Evolutionary conservation across 441 rosid genomes (phyloP).

Genomic region (Aleurites moluccanus): DNA sequence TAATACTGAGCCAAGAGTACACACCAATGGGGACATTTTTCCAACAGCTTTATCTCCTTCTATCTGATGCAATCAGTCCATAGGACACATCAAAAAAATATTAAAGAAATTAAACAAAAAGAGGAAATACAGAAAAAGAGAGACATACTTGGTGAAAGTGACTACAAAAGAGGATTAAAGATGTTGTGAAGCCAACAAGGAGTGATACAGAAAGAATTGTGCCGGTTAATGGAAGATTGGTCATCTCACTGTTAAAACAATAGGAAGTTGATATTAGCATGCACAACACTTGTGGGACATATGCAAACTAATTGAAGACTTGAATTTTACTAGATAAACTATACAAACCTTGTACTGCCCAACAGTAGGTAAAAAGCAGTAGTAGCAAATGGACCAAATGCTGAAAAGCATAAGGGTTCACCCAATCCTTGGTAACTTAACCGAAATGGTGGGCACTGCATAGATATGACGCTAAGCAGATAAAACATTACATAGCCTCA

Average conservation of each 20-base stretch:
- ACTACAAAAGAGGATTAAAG: slow-evolving; percentile 88
- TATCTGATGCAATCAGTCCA: slow-evolving; percentile 39
- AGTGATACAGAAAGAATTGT: slow-evolving; percentile 60
- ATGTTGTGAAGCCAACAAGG: slow-evolving; percentile 80
- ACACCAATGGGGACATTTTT: slow-evolving; percentile 79
- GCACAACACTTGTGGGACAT: not conserved
- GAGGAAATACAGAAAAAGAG: not conserved
- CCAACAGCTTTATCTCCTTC: slow-evolving; percentile 72
- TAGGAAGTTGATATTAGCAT: slow-evolving; percentile 7
- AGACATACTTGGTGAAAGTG: slow-evolving; percentile 80
- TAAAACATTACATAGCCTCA: not conserved
- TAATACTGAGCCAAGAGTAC: slow-evolving; percentile 8
- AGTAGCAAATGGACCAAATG: slow-evolving; percentile 93
- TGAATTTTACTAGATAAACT: not conserved
- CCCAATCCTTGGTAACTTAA: slow-evolving; percentile 90
- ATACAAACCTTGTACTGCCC: slow-evolving; percentile 55
- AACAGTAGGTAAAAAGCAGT: slow-evolving; percentile 74
- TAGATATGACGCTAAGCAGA: not conserved
- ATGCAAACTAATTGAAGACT: not conserved
- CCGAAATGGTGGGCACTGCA: slow-evolving; percentile 91
- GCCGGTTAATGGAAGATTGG: slow-evolving; percentile 44
- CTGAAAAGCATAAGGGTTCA: slow-evolving; percentile 89
- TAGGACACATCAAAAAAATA: not conserved
- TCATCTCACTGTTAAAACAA: slow-evolving; percentile 43
- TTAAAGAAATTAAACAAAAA: not conserved